Conservation (phyloP, 1,284 basidiomycete species). For the Sporisorium scitamineum region DNA sequence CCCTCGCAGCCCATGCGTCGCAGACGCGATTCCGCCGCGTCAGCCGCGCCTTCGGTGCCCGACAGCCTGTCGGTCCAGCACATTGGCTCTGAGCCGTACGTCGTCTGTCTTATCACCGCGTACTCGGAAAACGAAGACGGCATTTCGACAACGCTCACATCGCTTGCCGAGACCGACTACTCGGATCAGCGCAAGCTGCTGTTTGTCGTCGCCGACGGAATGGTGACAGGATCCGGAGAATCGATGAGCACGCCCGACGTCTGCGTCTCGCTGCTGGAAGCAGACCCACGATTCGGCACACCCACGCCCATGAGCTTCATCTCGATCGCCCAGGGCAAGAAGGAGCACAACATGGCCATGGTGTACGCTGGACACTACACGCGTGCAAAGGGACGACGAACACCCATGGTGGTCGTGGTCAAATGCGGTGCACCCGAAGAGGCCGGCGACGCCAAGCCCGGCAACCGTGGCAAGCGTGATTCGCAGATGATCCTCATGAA, state of each 20-base stretch:
- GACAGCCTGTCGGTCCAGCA: conserved; percentile 45
- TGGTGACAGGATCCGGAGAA: conserved; percentile 98
- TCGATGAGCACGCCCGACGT: conserved; percentile 95
- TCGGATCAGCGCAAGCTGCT: conserved; percentile 91
- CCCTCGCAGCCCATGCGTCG: conserved; percentile 44
- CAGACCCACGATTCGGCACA: conserved; percentile 94
- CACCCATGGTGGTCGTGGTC: conserved; percentile 94
- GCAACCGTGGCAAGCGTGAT: conserved; percentile 98
- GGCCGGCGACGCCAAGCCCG: conserved; percentile 86
- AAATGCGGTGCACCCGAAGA: conserved; percentile 89
- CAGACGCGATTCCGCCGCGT: conserved; percentile 33
- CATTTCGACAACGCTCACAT: conserved; percentile 89
- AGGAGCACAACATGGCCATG: conserved; percentile 94
- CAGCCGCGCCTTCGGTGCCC: conserved; percentile 37
- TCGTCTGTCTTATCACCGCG: conserved; percentile 94
- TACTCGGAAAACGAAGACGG: conserved; percentile 97
- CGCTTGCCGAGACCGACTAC: conserved; percentile 89
- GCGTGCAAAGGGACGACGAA: conserved; percentile 78
- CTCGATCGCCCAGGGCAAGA: conserved; percentile 88
- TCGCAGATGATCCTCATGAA: conserved; percentile 99
- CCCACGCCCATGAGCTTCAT: conserved; percentile 94
- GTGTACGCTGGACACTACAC: conserved; percentile 98
- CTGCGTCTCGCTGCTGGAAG: conserved; percentile 90
- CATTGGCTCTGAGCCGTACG: conserved; percentile 80
- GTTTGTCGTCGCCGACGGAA: conserved; percentile 96